phyloP scores from a whole-genome alignment of 108 stramenopile species.

The Skeletonema marinoi region DNA sequence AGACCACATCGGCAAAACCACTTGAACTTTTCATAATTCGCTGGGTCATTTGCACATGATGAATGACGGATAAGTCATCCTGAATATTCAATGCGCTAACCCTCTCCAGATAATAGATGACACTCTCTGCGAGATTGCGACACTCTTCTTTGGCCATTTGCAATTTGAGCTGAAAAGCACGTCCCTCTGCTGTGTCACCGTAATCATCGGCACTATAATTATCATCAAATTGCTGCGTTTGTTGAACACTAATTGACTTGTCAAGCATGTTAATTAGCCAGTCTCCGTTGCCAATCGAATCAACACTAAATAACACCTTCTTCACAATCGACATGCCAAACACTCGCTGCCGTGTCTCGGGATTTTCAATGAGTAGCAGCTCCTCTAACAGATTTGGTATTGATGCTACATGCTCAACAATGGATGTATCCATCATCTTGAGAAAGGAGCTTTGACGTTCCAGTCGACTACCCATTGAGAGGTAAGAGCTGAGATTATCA shows the following conservation, averaged over 20 bases:
- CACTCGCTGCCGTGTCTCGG: slow-evolving; percentile 2
- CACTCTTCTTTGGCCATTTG: slow-evolving; percentile 8
- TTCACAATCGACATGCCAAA: slow-evolving; percentile 17
- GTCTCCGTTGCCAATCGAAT: slow-evolving; percentile 11
- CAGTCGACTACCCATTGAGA: not conserved
- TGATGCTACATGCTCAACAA: slow-evolving; percentile 14
- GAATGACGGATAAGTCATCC: not conserved
- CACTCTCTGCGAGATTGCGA: slow-evolving; percentile 4
- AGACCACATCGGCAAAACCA: slow-evolving; percentile 5
- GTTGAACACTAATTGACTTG: slow-evolving; percentile 8
- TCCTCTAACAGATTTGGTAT: slow-evolving; percentile 9
- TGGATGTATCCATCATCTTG: slow-evolving; percentile 7
- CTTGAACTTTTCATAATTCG: not conserved
- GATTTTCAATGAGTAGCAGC: slow-evolving; percentile 12
- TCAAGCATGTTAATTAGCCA: slow-evolving; percentile 16
- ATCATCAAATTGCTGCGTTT: not conserved
- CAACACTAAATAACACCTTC: slow-evolving; percentile 10
- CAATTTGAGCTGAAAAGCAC: slow-evolving; percentile 6
- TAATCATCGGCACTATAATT: slow-evolving; percentile 6
- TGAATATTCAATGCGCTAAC: slow-evolving; percentile 13
- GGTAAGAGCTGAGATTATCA: not conserved
- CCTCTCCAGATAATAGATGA: slow-evolving; percentile 9
- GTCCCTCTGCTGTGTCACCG: slow-evolving; percentile 4
- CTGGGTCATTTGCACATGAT: slow-evolving; percentile 9
- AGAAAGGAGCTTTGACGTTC: not conserved